These are phyloP conservation scores for Sextonia rubra DNA, from an alignment of 164 flowering plant species.

Conservation along the genomic window DNA sequence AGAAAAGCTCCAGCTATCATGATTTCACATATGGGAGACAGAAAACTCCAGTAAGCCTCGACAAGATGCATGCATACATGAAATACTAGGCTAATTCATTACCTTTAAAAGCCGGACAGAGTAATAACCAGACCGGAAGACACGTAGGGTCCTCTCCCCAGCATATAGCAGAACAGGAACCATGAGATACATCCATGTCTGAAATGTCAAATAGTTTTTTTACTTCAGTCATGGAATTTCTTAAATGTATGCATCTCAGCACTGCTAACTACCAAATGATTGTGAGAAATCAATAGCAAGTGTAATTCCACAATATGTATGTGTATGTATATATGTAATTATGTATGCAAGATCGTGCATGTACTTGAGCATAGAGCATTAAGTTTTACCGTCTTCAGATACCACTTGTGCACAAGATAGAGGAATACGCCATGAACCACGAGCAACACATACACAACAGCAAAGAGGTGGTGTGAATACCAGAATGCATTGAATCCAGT, in stretches of 20 bases:
- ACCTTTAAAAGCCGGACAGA: slow-evolving; percentile 83
- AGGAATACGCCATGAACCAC: slow-evolving; percentile 74
- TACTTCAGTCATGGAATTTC: not conserved
- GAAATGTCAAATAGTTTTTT: slow-evolving; percentile 18
- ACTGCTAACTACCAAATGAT: not conserved
- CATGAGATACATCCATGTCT: slow-evolving; percentile 98
- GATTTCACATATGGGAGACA: no score
- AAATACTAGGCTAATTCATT: not conserved
- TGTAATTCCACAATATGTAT: not conserved
- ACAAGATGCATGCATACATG: not conserved
- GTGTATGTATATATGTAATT: not conserved
- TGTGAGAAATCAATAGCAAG: not conserved
- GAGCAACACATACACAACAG: slow-evolving; percentile 77
- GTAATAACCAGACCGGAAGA: slow-evolving; percentile 71
- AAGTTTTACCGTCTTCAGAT: slow-evolving; percentile 65
- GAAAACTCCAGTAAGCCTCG: not conserved
- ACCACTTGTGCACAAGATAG: slow-evolving; percentile 80
- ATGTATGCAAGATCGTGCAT: not conserved
- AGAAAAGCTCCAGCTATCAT: no score
- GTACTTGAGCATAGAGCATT: not conserved
- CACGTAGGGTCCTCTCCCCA: slow-evolving; percentile 82
- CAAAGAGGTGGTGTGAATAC: slow-evolving; percentile 95
- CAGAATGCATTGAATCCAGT: slow-evolving; percentile 98
- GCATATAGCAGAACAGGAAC: slow-evolving; percentile 82
- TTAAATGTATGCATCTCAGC: not conserved